These are phyloP conservation scores for Amaranthus hypochondriacus DNA, from an alignment of 148 eudicot genomes.

Conservation along the genomic window DNA sequence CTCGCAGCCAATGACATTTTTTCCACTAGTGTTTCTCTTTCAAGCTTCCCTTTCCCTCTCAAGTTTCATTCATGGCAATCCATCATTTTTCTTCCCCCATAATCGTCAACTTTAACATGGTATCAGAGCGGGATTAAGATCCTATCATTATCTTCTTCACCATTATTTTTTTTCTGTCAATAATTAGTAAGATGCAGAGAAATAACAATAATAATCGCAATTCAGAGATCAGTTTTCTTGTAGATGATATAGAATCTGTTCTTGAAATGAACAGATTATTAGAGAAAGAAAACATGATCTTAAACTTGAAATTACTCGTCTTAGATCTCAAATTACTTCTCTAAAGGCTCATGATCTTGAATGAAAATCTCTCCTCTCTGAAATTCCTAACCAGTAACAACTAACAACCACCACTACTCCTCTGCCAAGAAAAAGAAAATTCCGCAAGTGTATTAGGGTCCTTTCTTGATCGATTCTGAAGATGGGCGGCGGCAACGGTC, in stretches of 20 bases:
- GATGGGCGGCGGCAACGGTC: conserved; percentile 10
- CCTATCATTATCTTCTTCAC: no score
- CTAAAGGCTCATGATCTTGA: conserved; percentile 68
- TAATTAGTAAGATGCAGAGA: background rate
- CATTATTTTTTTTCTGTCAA: no score
- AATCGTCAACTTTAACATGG: no score
- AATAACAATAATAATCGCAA: conserved; percentile 1
- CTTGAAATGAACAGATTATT: conserved; percentile 42
- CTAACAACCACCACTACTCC: no score
- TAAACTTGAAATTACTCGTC: conserved; percentile 40
- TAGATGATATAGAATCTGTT: conserved; percentile 64
- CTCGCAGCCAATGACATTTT: no score
- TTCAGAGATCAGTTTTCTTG: conserved; percentile 37
- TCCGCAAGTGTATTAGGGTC: conserved; percentile 1
- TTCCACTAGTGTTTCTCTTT: no score
- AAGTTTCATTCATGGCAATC: no score
- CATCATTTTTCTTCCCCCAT: no score
- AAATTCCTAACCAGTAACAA: no score
- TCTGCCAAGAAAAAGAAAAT: background rate
- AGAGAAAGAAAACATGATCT: conserved; percentile 64
- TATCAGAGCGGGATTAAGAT: no score
- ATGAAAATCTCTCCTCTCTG: conserved; percentile 31
- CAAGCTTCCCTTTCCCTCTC: no score
- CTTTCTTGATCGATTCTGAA: no score
- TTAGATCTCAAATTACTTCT: conserved; percentile 45